Conservation (phyloP, 805 yeast species). For the Maudiozyma serrabonitensis region DNA sequence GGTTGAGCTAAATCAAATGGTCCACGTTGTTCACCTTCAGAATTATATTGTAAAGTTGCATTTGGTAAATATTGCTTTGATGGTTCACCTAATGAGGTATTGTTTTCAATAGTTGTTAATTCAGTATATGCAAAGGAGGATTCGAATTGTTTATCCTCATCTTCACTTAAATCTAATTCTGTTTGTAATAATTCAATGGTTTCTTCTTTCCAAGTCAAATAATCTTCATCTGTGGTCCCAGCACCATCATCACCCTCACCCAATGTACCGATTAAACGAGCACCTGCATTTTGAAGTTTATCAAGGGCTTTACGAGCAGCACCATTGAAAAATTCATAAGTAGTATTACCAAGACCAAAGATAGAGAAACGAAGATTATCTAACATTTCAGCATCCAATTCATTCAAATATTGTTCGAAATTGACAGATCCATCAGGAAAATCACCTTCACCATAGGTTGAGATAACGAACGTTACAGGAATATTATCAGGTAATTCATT, state of each 20-base stretch:
- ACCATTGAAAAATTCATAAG: constrained; percentile 85
- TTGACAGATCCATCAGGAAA: constrained; percentile 91
- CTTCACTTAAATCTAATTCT: constrained; percentile 62
- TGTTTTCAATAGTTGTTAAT: constrained; percentile 29
- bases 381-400: constrained; percentile 41
- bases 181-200: constrained; percentile 57
- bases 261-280: constrained; percentile 57
- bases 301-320: constrained; percentile 57
- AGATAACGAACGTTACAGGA: constrained; percentile 67
- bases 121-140: constrained; percentile 46
- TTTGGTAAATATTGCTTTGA: constrained; percentile 42
- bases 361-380: constrained; percentile 55
- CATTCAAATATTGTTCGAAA: constrained; percentile 61
- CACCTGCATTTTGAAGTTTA: constrained; percentile 53
- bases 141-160: constrained; percentile 57
- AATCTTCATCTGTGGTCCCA: constrained; percentile 94
- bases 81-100: constrained; percentile 79
- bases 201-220: constrained; percentile 81
- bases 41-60: constrained; percentile 26
- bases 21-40: constrained; percentile 38
- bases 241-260: constrained; percentile 95
- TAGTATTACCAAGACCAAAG: constrained; percentile 90
- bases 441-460: constrained; percentile 98
- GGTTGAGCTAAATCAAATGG: constrained; percentile 82
- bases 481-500: constrained; percentile 50